Percentiles rank a stretch among this genome's conserved stretches.
phyloP scores from a whole-genome alignment of 306 rosid genomes.

The Rubus parviflorus region DNA sequence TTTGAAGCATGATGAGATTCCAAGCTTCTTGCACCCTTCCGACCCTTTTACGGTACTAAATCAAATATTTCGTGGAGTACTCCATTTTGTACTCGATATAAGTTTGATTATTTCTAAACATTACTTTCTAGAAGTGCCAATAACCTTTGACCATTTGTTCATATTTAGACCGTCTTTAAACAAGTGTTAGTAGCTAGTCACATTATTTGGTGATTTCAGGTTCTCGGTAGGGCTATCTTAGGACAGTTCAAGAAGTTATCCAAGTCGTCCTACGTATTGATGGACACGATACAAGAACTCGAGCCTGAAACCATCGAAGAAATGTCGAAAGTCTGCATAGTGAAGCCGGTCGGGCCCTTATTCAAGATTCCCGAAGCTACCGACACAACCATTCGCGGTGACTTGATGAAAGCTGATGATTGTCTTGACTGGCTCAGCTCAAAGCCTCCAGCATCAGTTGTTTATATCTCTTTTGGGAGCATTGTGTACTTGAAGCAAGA shows the following conservation, averaged over 20 bases:
- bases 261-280: conserved; percentile 34
- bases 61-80: neutral
- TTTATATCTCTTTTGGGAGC: conserved; percentile 45
- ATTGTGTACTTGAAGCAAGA: conserved; percentile 33
- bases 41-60: neutral
- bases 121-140: no score
- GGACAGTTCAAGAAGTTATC: conserved; percentile 31
- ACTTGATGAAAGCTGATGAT: conserved; percentile 22
- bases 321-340: conserved; percentile 17
- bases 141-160: neutral
- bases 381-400: neutral
- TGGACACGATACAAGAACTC: conserved; percentile 37
- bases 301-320: conserved; percentile 18
- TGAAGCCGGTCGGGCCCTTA: conserved; percentile 33
- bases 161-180: neutral
- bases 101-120: no score
- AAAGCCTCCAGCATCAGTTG: conserved; percentile 26
- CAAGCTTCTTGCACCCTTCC: conserved; percentile 30
- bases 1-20: conserved; percentile 32
- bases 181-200: no score
- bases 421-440: conserved; percentile 34
- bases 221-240: conserved; percentile 16
- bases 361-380: conserved; percentile 16
- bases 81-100: no score
- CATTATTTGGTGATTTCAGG: neutral